Base-by-base conservation (phyloP, 257 asterid species). In the Oldenlandia corymbosa region DNA sequence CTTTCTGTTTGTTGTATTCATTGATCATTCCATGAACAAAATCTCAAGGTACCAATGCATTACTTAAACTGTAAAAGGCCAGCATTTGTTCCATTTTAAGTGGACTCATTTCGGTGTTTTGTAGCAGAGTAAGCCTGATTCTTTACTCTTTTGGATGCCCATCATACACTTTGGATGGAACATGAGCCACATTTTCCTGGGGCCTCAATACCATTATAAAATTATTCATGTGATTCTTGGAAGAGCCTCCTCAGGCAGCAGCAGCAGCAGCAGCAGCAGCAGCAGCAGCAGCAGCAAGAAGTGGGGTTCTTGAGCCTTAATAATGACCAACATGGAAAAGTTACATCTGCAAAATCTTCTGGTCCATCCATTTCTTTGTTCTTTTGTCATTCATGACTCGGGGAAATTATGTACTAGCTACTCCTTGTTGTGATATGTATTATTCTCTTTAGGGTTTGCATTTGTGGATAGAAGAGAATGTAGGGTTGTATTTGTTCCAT, bases 21-120 rank as follows among this genome's bases (percentile, higher is more conserved):
- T 81, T 82, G 56, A 75, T 82, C 73, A 79, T 77, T 70, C 61
- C 64, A 68, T 82, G 75, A 78, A 65, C 27, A 32, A 72, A n/a
- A 70, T 76, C 73, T 77, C 52, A 60, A 73, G 79, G 78, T 77
- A 39, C 65, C 24, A 61, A 71, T 66, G 64, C 43, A 48, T 34
- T 16, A 66, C 43, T 36, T 34, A 10, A 20, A 41, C 34, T 60
- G n/a, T 27, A 41, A 20, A n/a, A 9, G 51, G n/a, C 18, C 21
- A 17, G 8, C 9, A 13, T 68, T 20, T 28, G 13, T 28, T 31
- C 50, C 20, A 60, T 26, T 30, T 50, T 27, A 17, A 24, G 13
- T 49, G 47, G 67, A 27, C 56, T 68, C 49, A 51, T 30, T 12
- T 30, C 53, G 6, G 39, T 41, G 24, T 20, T 47, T 10, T 36